These are phyloP conservation scores for Drosera capensis DNA, from an alignment of 148 eudicot genomes.

Conservation along the genomic window DNA sequence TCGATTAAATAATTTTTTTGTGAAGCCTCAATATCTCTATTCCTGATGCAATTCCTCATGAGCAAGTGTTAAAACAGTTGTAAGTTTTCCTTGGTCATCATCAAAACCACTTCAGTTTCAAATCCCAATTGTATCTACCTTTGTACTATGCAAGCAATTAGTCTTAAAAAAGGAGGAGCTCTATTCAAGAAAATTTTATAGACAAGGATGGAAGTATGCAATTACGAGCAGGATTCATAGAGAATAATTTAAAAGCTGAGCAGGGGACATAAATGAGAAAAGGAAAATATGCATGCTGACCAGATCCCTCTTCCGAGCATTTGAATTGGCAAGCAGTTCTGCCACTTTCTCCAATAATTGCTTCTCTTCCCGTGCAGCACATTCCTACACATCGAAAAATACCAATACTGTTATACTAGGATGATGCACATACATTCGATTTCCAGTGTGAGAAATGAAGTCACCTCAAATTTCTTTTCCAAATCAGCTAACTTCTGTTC, in stretches of 20 bases:
- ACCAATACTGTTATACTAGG: conserved; percentile 3
- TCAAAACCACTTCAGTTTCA: too few relatives aligned
- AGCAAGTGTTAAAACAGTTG: too few relatives aligned
- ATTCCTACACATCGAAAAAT: conserved; percentile 33
- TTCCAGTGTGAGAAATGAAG: conserved; percentile 2
- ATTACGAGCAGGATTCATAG: neutral
- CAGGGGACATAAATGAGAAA: neutral
- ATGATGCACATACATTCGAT: conserved; percentile 4
- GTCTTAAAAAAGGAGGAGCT: too few relatives aligned
- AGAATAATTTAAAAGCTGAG: too few relatives aligned
- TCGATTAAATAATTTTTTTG: too few relatives aligned
- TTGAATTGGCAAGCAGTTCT: conserved; percentile 85
- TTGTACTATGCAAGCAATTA: too few relatives aligned
- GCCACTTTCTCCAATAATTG: conserved; percentile 81
- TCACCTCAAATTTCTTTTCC: conserved; percentile 86
- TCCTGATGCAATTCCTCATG: too few relatives aligned
- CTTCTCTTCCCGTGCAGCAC: conserved; percentile 80
- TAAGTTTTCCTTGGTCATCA: too few relatives aligned
- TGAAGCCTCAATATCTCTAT: too few relatives aligned
- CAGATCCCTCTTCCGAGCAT: conserved; percentile 84
- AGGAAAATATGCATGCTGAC: conserved; percentile 18
- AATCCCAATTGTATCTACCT: too few relatives aligned
- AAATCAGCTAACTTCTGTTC: conserved; percentile 69
- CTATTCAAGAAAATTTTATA: too few relatives aligned
- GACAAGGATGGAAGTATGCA: too few relatives aligned